These are phyloP conservation scores for Ilyonectria mors-panacis DNA, from an alignment of 2,329 filamentous ascomycete genomes.

Conservation along the genomic window DNA sequence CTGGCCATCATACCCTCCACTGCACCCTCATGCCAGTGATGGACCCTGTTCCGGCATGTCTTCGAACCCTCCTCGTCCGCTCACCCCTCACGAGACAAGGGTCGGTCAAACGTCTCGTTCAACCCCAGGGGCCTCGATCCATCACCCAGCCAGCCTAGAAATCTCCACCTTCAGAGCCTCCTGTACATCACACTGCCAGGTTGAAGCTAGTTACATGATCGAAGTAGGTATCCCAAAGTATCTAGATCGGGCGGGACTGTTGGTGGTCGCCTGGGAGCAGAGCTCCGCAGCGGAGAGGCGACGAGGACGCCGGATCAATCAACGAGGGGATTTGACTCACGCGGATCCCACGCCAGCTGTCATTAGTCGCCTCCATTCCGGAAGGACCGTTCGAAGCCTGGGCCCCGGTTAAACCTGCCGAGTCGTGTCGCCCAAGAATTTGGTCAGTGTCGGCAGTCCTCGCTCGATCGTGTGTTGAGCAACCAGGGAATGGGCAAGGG, in stretches of 20 bases:
- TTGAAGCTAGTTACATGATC: constrained; percentile 16
- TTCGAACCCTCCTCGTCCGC: not conserved
- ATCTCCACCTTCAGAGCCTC: not conserved
- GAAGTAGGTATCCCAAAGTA: not conserved
- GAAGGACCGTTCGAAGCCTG: constrained; percentile 17
- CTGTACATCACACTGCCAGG: constrained; percentile 7
- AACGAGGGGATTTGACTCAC: constrained; percentile 36
- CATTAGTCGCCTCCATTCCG: constrained; percentile 35
- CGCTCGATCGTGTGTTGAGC: constrained; percentile 10
- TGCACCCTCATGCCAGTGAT: not conserved
- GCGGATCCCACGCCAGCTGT: constrained; percentile 24
- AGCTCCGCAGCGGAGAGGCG: constrained; percentile 22
- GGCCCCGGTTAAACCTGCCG: constrained; percentile 26
- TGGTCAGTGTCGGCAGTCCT: constrained; percentile 18
- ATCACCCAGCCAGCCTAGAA: not conserved
- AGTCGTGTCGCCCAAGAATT: constrained; percentile 20
- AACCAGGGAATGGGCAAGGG: not conserved
- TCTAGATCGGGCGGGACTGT: not conserved
- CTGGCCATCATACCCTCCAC: not conserved
- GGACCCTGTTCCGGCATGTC: not conserved
- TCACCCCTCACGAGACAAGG: constrained; percentile 8
- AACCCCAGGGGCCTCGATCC: constrained; percentile 17
- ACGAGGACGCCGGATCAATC: constrained; percentile 19
- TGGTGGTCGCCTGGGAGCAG: constrained; percentile 1
- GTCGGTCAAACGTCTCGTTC: constrained; percentile 18